Percentiles rank a stretch among this genome's conserved stretches.
Evolutionary conservation across 228 moss, liverwort and hornwort species (phyloP).

Genomic region (Sphagnum fallax): DNA sequence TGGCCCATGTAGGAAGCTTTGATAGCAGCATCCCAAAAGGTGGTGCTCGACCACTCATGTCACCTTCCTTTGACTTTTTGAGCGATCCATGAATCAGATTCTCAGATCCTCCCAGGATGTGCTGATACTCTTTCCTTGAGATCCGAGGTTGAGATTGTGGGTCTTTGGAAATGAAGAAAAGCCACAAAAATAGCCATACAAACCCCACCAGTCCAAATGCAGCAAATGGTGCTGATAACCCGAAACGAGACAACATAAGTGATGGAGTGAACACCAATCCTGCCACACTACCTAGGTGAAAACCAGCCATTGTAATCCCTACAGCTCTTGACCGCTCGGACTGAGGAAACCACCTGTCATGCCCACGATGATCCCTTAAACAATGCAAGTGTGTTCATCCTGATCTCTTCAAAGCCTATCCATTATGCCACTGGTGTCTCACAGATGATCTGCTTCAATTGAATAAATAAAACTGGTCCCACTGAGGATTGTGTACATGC

Average conservation of each 20-base stretch:
- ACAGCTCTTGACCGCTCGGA: slow-evolving; percentile 74
- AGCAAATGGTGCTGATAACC: slow-evolving; percentile 64
- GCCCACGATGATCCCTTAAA: not conserved
- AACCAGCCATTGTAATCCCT: slow-evolving; percentile 79
- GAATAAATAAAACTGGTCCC: too few relatives aligned
- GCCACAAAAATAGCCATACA: slow-evolving; percentile 59
- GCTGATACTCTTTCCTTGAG: slow-evolving; percentile 34
- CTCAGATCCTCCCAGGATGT: slow-evolving; percentile 51
- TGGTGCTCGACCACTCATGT: slow-evolving; percentile 11
- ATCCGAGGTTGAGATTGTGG: slow-evolving; percentile 45
- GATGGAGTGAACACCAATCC: slow-evolving; percentile 54
- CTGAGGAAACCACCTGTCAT: slow-evolving; percentile 77
- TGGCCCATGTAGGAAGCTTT: slow-evolving; percentile 77
- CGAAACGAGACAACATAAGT: slow-evolving; percentile 42
- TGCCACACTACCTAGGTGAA: slow-evolving; percentile 76
- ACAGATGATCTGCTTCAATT: too few relatives aligned
- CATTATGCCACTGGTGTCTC: too few relatives aligned
- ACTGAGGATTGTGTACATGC: too few relatives aligned
- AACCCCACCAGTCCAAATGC: slow-evolving; percentile 59
- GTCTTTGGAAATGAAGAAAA: slow-evolving; percentile 27
- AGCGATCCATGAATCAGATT: slow-evolving; percentile 2
- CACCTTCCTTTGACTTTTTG: slow-evolving; percentile 2
- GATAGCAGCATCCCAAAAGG: slow-evolving; percentile 70
- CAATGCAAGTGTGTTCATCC: too few relatives aligned
- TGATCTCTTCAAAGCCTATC: too few relatives aligned